Conservation (phyloP, 305 asterid genomes). For the Solanum hybrid region DNA sequence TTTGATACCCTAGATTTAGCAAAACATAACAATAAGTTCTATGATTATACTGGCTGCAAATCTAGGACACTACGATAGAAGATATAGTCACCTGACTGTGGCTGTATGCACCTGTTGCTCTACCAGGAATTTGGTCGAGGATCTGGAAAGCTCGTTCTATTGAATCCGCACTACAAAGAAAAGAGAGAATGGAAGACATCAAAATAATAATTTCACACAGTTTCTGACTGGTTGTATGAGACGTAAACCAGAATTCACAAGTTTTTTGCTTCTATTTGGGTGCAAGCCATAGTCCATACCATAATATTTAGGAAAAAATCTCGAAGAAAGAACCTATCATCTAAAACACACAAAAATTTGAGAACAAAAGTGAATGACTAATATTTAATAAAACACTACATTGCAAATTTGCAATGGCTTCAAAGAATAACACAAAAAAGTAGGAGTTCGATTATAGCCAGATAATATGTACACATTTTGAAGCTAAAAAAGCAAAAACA, state of each 20-base stretch:
- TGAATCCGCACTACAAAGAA: constrained; percentile 75
- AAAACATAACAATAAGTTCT: background rate
- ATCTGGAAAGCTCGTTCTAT: constrained; percentile 86
- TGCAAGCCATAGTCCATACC: background rate
- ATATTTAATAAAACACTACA: background rate
- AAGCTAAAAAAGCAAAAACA: background rate
- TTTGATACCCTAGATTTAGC: constrained; percentile 59
- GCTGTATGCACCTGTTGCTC: constrained; percentile 99
- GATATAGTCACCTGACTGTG: constrained; percentile 75
- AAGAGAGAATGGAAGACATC: constrained; percentile 1
- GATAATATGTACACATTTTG: background rate
- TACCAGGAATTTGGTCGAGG: constrained; percentile 90
- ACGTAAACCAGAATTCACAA: background rate
- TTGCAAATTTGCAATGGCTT: background rate
- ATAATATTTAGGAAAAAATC: background rate
- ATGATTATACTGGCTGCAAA: background rate
- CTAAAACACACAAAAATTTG: background rate
- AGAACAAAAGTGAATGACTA: background rate
- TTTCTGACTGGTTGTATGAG: background rate
- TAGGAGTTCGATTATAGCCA: background rate
- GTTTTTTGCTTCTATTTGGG: background rate
- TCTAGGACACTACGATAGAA: background rate
- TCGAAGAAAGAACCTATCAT: background rate
- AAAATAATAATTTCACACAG: background rate
- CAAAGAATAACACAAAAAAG: background rate